Conservation (phyloP, 192 early-diverging fungal species). For the Umbelopsis vinacea region DNA sequence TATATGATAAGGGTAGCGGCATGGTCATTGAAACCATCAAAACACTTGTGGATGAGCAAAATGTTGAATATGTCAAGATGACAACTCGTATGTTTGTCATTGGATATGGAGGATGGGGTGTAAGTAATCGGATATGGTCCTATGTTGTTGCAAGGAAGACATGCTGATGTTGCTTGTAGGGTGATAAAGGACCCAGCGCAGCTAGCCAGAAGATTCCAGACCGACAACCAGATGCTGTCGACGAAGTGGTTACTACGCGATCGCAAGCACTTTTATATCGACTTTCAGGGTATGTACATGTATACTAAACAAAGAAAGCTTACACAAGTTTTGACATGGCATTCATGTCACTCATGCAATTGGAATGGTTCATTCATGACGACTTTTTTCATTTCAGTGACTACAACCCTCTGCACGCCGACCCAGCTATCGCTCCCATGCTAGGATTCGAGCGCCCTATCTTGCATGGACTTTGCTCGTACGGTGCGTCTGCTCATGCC, state of each 20-base stretch:
- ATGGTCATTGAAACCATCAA: conserved; percentile 69
- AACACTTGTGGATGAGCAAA: conserved; percentile 51
- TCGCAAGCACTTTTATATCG: conserved; percentile 75
- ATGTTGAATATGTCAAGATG: conserved; percentile 48
- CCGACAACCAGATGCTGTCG: conserved; percentile 63
- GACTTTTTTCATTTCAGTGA: conserved; percentile 47
- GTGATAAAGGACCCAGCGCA: conserved; percentile 71
- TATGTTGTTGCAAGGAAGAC: too few species aligned
- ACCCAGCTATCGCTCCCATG: conserved; percentile 64
- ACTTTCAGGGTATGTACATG: conserved; percentile 76
- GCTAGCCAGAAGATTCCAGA: conserved; percentile 49
- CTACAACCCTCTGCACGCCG: conserved; percentile 79
- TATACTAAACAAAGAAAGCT: too few species aligned
- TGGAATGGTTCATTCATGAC: background rate
- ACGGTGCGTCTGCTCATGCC: conserved; percentile 62
- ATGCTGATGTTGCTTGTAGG: conserved; percentile 35
- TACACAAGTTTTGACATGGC: too few species aligned
- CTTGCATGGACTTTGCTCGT: conserved; percentile 72
- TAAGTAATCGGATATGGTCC: conserved; percentile 23
- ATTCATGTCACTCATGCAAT: background rate
- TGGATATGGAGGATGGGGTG: conserved; percentile 71
- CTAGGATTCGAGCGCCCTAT: conserved; percentile 76
- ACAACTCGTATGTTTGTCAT: conserved; percentile 65
- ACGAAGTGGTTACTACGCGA: conserved; percentile 44
- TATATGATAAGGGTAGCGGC: conserved; percentile 76